Evolutionary conservation across 345 rosid species (phyloP).

Genomic region (Hevea brasiliensis): DNA sequence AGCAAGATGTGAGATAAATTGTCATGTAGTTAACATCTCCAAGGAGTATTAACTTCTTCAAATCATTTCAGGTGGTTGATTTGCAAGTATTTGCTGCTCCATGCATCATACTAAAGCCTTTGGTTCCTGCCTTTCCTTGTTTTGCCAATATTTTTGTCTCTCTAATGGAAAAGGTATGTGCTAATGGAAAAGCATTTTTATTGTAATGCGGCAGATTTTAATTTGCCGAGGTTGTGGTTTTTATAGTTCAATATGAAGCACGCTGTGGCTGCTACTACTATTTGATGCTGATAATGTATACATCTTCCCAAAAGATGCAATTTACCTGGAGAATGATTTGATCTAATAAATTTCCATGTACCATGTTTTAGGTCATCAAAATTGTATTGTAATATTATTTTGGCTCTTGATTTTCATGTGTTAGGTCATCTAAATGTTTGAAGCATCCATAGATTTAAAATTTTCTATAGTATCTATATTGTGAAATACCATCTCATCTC

Average conservation of each 20-base stretch:
- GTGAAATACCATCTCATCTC: not conserved
- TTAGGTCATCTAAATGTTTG: not conserved
- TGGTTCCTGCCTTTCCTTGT: conserved; percentile 92
- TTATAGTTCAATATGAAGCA: not conserved
- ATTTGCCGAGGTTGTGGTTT: not conserved
- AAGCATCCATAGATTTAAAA: not conserved
- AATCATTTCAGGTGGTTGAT: conserved; percentile 69
- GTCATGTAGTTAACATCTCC: not conserved
- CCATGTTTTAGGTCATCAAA: not conserved
- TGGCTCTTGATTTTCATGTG: not conserved
- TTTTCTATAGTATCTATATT: not conserved
- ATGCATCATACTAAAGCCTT: conserved; percentile 86
- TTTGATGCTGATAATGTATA: not conserved
- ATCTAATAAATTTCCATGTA: not conserved
- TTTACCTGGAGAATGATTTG: not conserved
- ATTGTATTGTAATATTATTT: not conserved
- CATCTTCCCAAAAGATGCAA: not conserved
- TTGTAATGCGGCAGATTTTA: not conserved
- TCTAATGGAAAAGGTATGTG: conserved; percentile 85
- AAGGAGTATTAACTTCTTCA: not conserved
- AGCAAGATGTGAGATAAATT: not conserved
- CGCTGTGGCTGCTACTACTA: not conserved
- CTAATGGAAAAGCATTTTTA: not conserved
- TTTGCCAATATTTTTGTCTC: conserved; percentile 83
- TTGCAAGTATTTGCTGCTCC: conserved; percentile 89